Evolutionary conservation across 192 early-diverging fungal genomes (phyloP).

Genomic region (Paraglomus occultum): DNA sequence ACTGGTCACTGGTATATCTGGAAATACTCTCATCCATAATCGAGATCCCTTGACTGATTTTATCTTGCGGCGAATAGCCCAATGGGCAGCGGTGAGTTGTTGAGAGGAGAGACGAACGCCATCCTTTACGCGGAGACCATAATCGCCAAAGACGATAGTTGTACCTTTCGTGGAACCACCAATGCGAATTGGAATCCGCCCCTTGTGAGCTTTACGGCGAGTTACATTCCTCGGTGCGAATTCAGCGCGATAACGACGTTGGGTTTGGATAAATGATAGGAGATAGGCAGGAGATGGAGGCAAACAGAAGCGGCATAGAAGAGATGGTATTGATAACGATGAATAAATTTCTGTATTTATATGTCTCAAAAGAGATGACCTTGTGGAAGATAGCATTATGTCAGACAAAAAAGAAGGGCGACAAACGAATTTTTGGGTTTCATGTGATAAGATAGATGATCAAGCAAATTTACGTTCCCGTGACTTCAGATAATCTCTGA

Average conservation of each 20-base stretch:
- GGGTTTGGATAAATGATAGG: slow-evolving; percentile 35
- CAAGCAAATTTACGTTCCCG: no score
- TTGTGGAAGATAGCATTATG: no score
- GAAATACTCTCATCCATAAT: slow-evolving; percentile 86
- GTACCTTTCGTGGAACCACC: slow-evolving; percentile 88
- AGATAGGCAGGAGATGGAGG: background rate
- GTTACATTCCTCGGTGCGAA: slow-evolving; percentile 74
- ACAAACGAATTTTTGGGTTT: no score
- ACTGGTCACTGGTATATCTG: slow-evolving; percentile 88
- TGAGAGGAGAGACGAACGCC: slow-evolving; percentile 79
- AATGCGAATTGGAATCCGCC: slow-evolving; percentile 75
- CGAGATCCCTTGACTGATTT: slow-evolving; percentile 85
- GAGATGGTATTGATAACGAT: no score
- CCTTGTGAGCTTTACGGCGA: slow-evolving; percentile 85
- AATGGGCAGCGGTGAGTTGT: slow-evolving; percentile 78
- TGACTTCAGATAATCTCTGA: no score
- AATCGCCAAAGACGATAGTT: slow-evolving; percentile 85
- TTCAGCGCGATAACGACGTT: slow-evolving; percentile 58
- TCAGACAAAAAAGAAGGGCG: no score
- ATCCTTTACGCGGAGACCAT: slow-evolving; percentile 85
- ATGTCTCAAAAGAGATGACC: no score
- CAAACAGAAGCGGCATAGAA: no score
- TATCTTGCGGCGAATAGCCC: slow-evolving; percentile 72
- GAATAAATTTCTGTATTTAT: no score
- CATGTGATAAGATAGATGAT: no score